Conservation (phyloP, 73 alveolate species). For the Paramecium tetraurelia region DNA sequence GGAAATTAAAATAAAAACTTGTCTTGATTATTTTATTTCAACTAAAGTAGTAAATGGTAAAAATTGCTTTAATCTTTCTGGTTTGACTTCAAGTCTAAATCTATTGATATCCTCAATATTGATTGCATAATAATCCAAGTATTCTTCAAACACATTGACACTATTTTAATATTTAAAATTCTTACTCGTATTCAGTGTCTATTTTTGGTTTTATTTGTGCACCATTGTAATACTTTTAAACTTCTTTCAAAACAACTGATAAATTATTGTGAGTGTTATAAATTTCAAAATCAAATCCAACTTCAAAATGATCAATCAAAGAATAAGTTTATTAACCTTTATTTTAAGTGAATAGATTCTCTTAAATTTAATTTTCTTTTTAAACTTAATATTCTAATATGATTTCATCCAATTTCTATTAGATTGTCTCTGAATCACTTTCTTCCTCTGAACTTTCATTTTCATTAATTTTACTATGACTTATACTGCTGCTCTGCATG, state of each 20-base stretch:
- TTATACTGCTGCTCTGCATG: not conserved
- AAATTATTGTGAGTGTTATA: constrained; percentile 1
- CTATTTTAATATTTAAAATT: not conserved
- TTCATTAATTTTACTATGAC: not conserved
- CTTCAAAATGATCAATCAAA: not conserved
- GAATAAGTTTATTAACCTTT: not conserved
- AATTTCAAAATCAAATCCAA: constrained; percentile 9
- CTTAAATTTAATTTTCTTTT: not conserved
- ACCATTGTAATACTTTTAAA: not conserved
- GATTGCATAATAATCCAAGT: not conserved
- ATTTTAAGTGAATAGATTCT: not conserved
- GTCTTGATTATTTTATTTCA: not conserved
- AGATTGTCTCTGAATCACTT: not conserved
- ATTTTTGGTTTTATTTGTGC: constrained; percentile 25
- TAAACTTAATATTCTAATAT: not conserved
- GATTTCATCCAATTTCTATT: not conserved
- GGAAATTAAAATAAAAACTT: not conserved
- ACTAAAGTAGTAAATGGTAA: not conserved
- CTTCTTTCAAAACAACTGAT: not conserved
- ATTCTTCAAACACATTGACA: not conserved
- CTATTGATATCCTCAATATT: not conserved
- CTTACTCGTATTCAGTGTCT: constrained; percentile 36
- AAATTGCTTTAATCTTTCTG: constrained; percentile 1
- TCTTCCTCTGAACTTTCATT: not conserved
- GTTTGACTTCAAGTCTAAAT: not conserved